phyloP scores from a whole-genome alignment of 2,329 filamentous ascomycete genomes.

The Aureobasidium namibiae region DNA sequence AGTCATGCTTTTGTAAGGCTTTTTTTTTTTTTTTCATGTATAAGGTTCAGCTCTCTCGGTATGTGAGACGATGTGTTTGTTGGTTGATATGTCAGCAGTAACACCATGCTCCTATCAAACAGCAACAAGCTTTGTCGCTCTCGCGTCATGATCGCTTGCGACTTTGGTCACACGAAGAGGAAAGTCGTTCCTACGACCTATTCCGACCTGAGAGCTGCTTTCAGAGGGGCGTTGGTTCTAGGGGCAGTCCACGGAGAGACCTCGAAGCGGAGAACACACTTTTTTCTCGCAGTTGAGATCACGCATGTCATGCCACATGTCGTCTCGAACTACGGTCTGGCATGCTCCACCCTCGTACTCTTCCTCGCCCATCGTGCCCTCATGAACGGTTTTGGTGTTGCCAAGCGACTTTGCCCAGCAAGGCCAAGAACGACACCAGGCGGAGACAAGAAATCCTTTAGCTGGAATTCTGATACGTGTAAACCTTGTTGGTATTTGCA shows the following conservation, averaged over 20 bases:
- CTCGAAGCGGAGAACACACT: not conserved
- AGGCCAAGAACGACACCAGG: too few species aligned
- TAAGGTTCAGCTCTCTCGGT: not conserved
- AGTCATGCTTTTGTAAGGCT: not conserved
- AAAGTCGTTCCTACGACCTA: too few species aligned
- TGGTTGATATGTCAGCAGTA: not conserved
- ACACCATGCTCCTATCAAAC: not conserved
- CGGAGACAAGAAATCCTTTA: too few species aligned
- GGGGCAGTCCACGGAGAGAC: too few species aligned
- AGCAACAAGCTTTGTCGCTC: too few species aligned
- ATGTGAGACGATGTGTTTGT: not conserved
- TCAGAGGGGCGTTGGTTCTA: too few species aligned
- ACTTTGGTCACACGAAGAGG: too few species aligned
- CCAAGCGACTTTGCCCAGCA: not conserved
- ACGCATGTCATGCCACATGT: constrained; percentile 1
- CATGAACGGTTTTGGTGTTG: not conserved
- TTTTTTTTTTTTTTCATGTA: too few species aligned
- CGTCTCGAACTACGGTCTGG: not conserved
- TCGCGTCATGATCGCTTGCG: not conserved
- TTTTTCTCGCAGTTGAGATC: not conserved
- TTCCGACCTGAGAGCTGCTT: too few species aligned
- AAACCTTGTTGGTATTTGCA: not conserved
- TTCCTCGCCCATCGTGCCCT: too few species aligned
- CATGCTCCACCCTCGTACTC: too few species aligned
- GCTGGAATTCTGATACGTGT: too few species aligned